Conservation (phyloP, 768 basidiomycete genomes). For the Cytidiella melzeri region DNA sequence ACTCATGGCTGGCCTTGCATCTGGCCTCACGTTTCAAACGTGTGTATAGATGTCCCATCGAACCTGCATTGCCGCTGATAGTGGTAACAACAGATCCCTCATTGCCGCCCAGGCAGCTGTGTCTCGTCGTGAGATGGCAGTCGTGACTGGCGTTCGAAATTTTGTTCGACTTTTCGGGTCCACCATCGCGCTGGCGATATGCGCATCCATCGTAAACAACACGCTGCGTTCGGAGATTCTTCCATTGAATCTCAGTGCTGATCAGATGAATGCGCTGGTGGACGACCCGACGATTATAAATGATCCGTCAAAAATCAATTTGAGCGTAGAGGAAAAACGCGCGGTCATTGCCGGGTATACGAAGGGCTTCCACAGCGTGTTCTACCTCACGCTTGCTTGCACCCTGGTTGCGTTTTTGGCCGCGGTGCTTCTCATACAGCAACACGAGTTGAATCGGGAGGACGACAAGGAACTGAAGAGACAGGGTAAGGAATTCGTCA, state of each 20-base stretch:
- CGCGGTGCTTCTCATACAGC: conserved; percentile 13
- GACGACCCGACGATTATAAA: conserved; percentile 18
- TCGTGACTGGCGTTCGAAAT: conserved; percentile 18
- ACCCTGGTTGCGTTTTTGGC: conserved; percentile 11
- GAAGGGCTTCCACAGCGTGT: conserved; percentile 16
- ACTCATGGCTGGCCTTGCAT: conserved; percentile 31
- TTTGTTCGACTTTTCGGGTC: conserved; percentile 34
- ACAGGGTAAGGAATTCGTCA: conserved; percentile 7
- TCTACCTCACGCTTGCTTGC: conserved; percentile 16
- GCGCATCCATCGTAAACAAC: conserved; percentile 23
- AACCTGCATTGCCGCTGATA: too few species aligned
- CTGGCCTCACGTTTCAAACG: conserved; percentile 25
- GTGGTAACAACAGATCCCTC: too few species aligned
- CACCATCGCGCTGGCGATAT: conserved; percentile 32
- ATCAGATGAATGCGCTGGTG: conserved; percentile 9
- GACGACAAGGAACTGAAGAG: conserved; percentile 15
- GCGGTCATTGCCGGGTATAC: conserved; percentile 14
- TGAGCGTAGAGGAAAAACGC: conserved; percentile 7
- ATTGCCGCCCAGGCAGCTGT: conserved; percentile 31
- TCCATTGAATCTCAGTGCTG: conserved; percentile 5
- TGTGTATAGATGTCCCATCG: not conserved
- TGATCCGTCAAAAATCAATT: conserved; percentile 1
- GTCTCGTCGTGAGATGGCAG: conserved; percentile 16
- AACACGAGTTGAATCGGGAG: conserved; percentile 14
- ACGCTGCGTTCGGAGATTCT: conserved; percentile 6